Evolutionary conservation across 352 stramenopile species (phyloP).

Genomic region (Globisporangium viniferum): DNA sequence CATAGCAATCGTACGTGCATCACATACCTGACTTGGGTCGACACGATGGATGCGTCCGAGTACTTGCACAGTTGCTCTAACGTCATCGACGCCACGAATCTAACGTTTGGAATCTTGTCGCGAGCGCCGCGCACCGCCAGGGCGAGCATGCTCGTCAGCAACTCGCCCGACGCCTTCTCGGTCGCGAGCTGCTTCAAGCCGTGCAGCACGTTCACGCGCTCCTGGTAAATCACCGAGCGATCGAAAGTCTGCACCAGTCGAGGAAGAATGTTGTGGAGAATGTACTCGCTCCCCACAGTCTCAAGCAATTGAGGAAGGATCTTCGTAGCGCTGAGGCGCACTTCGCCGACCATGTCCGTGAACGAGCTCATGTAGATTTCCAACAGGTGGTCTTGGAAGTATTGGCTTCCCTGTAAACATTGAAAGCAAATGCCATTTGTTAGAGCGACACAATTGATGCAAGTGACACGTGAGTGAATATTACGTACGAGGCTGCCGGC

Average conservation of each 20-base stretch:
- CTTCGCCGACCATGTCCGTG: slow-evolving; percentile 92
- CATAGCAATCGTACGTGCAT: not conserved
- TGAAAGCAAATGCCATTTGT: not conserved
- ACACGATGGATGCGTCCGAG: slow-evolving; percentile 59
- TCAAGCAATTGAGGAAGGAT: slow-evolving; percentile 74
- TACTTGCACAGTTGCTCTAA: slow-evolving; percentile 84
- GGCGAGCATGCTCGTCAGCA: slow-evolving; percentile 57
- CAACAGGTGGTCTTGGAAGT: slow-evolving; percentile 84
- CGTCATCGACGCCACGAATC: slow-evolving; percentile 84
- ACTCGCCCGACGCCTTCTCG: slow-evolving; percentile 68
- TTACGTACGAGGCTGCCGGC: slow-evolving; percentile 80
- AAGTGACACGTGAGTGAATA: not conserved
- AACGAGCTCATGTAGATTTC: slow-evolving; percentile 90
- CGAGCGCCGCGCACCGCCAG: slow-evolving; percentile 70
- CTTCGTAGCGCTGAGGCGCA: slow-evolving; percentile 92
- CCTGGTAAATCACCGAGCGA: slow-evolving; percentile 84
- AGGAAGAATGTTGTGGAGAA: slow-evolving; percentile 80
- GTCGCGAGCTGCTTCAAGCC: slow-evolving; percentile 69
- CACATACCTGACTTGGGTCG: slow-evolving; percentile 70
- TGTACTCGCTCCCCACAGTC: slow-evolving; percentile 78
- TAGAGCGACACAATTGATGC: not conserved
- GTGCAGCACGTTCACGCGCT: slow-evolving; percentile 83
- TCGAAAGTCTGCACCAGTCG: slow-evolving; percentile 80
- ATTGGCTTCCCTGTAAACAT: slow-evolving; percentile 50
- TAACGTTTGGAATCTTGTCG: slow-evolving; percentile 88